Percentiles rank a stretch among this genome's conserved stretches.
Conservation (phyloP, 2,329 filamentous ascomycete species). For the Aspergillus versicolor region DNA sequence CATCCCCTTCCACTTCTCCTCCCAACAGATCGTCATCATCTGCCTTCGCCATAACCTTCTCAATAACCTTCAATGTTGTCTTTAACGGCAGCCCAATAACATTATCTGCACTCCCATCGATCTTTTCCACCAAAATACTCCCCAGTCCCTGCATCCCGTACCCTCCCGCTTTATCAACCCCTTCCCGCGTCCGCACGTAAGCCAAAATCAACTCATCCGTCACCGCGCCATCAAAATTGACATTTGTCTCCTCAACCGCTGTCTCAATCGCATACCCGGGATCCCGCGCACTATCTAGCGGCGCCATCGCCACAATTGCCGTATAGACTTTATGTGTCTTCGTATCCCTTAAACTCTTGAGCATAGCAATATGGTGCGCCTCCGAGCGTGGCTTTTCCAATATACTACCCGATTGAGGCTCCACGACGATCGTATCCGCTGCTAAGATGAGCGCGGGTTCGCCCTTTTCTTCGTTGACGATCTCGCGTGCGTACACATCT, state of each 20-base stretch:
- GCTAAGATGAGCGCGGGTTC: slow-evolving; percentile 85
- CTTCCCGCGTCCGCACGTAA: slow-evolving; percentile 72
- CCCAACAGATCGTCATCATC: slow-evolving; percentile 58
- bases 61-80: slow-evolving; percentile 74
- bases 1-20: slow-evolving; percentile 29
- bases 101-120: slow-evolving; percentile 90
- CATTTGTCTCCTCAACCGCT: slow-evolving; percentile 84
- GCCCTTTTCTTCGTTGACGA: slow-evolving; percentile 54
- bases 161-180: slow-evolving; percentile 92
- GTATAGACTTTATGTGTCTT: slow-evolving; percentile 80
- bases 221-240: slow-evolving; percentile 75
- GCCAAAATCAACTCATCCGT: slow-evolving; percentile 80
- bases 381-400: slow-evolving; percentile 88
- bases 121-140: slow-evolving; percentile 79
- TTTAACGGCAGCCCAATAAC: slow-evolving; percentile 87
- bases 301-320: slow-evolving; percentile 78
- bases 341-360: slow-evolving; percentile 76
- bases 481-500: slow-evolving; percentile 64
- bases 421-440: slow-evolving; percentile 85
- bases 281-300: slow-evolving; percentile 73
- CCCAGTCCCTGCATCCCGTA: slow-evolving; percentile 92
- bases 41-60: slow-evolving; percentile 79
- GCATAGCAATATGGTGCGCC: slow-evolving; percentile 78
- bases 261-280: slow-evolving; percentile 83
- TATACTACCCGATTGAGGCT: slow-evolving; percentile 68